Conservation (phyloP, 495 filamentous ascomycete genomes). For the Hypoxylon lienhwacheense region DNA sequence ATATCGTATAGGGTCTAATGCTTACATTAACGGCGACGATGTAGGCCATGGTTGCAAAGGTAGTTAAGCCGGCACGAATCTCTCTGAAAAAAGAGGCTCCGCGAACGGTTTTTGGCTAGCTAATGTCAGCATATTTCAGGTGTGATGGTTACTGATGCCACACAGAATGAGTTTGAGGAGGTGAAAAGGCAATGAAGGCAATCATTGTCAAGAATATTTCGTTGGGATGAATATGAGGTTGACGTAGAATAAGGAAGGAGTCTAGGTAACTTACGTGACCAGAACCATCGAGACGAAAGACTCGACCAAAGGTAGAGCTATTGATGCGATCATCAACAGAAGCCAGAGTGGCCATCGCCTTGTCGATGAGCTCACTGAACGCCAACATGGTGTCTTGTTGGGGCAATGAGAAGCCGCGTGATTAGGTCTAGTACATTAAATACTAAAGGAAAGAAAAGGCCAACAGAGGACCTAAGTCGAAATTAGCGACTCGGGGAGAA, state of each 20-base stretch:
- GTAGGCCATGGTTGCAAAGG: slow-evolving; percentile 85
- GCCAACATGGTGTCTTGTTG: slow-evolving; percentile 14
- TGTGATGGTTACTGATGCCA: neutral
- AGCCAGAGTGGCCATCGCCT: slow-evolving; percentile 16
- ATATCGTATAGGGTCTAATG: neutral
- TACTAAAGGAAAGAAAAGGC: neutral
- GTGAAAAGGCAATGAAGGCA: neutral
- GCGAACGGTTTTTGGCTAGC: slow-evolving; percentile 59
- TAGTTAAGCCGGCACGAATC: slow-evolving; percentile 77
- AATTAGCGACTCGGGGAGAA: neutral
- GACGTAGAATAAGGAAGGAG: slow-evolving; percentile 8
- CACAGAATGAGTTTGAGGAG: neutral
- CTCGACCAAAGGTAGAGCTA: slow-evolving; percentile 60
- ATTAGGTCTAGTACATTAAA: slow-evolving; percentile 3
- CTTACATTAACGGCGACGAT: slow-evolving; percentile 64
- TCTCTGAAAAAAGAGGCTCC: slow-evolving; percentile 72
- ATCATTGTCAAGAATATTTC: neutral
- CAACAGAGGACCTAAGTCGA: neutral
- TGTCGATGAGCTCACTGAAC: slow-evolving; percentile 14
- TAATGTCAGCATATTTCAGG: slow-evolving; percentile 15
- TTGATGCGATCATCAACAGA: slow-evolving; percentile 44
- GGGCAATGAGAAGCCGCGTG: slow-evolving; percentile 8
- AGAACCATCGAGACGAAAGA: slow-evolving; percentile 71
- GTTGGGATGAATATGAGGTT: neutral
- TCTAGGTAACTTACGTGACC: slow-evolving; percentile 58